Evolutionary conservation across 2,329 filamentous ascomycete species (phyloP), one percentile per base, ranked within the genome.

Genomic region (Aureobasidium pullulans): DNA sequence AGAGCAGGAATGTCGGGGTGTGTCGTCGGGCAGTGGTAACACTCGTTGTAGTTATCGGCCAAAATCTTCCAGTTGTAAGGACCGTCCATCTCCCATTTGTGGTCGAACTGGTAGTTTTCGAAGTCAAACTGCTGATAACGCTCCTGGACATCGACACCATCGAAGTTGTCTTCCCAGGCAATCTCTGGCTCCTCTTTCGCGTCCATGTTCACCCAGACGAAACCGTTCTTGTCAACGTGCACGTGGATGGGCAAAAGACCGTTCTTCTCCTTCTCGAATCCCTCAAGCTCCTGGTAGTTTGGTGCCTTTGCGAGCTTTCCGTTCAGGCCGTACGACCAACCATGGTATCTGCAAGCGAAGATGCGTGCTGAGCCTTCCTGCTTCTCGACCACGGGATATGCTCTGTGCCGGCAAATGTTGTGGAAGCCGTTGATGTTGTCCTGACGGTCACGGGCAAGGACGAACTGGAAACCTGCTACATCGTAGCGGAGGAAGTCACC

Each of bases 321-420:
- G 31, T 74, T 76, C 2, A 82, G 72, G 46, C 81, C 79, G 62
- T 85, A 85, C 2, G 80, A 82, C 83, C 83, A 86, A 43, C 82
- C 82, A 65, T 85, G 83, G 65, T 85, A 85, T 61, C 79, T 79
- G 73, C 83, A 86, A 0, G 79, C 75, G 39, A 86, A 76, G 37
- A 85, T 77, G 63, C 71, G 76, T 49, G 76, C 76, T 43, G 75
- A 75, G 3, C 83, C 83, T 9, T 75, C 70, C 2, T 79, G 75
- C 44, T 77, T 75, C 4, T 73, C 76, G 8, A 84, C 80, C 8
- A 85, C 77, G 0, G 82, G 81, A 65, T 81, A 86, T 23, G 83
- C 83, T 6, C 83, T 76, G 67, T 85, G 83, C 1, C 83, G 73
- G 70, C 84, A 85, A 37, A 85, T 75, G 65, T 86, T 85, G 71